Percentiles rank a stretch among this genome's conserved stretches.
Conservation (phyloP, 2,329 filamentous ascomycete species). For the Fusarium mangiferae region DNA sequence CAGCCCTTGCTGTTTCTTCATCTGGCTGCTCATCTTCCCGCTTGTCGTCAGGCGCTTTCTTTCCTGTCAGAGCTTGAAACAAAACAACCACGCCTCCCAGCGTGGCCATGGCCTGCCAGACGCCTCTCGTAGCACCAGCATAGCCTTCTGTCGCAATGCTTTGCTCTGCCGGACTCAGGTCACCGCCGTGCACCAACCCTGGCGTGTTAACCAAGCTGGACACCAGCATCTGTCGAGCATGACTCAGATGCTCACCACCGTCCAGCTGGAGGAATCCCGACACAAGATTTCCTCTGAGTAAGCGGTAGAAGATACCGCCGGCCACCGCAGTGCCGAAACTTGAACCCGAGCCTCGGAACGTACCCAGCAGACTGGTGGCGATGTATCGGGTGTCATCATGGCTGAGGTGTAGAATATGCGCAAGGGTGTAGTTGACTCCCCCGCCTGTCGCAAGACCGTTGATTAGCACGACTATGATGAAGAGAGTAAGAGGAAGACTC, state of each 20-base stretch:
- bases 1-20: slow-evolving; percentile 42
- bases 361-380: slow-evolving; percentile 78
- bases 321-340: slow-evolving; percentile 84
- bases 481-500: slow-evolving; percentile 60
- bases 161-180: slow-evolving; percentile 54
- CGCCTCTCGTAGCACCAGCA: slow-evolving; percentile 54
- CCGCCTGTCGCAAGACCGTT: slow-evolving; percentile 81
- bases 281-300: slow-evolving; percentile 65
- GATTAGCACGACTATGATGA: slow-evolving; percentile 70
- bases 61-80: slow-evolving; percentile 63
- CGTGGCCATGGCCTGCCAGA: slow-evolving; percentile 60
- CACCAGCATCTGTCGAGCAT: slow-evolving; percentile 54
- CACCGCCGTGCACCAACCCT: slow-evolving; percentile 58
- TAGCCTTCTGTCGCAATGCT: slow-evolving; percentile 60
- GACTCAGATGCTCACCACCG: slow-evolving; percentile 46
- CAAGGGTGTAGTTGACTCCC: slow-evolving; percentile 81
- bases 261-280: slow-evolving; percentile 65
- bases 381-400: slow-evolving; percentile 75
- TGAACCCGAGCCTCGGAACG: slow-evolving; percentile 83
- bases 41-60: slow-evolving; percentile 65
- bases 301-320: slow-evolving; percentile 77
- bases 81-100: slow-evolving; percentile 56
- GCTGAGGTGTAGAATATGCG: slow-evolving; percentile 81
- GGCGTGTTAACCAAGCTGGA: slow-evolving; percentile 62
- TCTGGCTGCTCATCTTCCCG: slow-evolving; percentile 47